A percentile compares a stretch with the other conserved stretches of the same genome.
phyloP scores from a whole-genome alignment of 129 eudicot genomes.

The Smallanthus sonchifolius region DNA sequence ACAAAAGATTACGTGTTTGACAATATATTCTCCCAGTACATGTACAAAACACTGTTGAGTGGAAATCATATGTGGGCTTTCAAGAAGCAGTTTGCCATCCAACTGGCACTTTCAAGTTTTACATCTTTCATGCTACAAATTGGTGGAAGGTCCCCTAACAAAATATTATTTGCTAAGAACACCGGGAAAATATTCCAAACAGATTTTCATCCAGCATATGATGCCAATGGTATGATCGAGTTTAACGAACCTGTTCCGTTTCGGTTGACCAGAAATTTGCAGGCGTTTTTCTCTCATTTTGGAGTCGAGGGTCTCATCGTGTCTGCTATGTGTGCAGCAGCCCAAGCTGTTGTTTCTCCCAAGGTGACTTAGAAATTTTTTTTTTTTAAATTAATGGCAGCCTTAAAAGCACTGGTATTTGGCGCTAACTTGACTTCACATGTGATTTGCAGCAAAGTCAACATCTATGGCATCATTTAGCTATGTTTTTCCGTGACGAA shows the following conservation, averaged over 20 bases:
- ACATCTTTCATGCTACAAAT: constrained; percentile 92
- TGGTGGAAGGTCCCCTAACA: constrained; percentile 97
- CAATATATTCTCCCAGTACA: constrained; percentile 89
- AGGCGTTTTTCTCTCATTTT: constrained; percentile 89
- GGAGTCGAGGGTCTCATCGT: constrained; percentile 94
- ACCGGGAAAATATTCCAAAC: constrained; percentile 96
- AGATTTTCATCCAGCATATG: constrained; percentile 97
- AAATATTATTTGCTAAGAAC: constrained; percentile 86
- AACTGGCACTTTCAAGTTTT: constrained; percentile 93
- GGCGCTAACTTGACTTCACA: not conserved
- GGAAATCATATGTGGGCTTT: constrained; percentile 97
- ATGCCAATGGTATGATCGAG: constrained; percentile 95
- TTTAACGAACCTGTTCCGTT: constrained; percentile 96
- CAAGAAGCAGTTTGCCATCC: constrained; percentile 95
- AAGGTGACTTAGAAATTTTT: constrained; percentile 38
- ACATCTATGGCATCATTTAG: constrained; percentile 92
- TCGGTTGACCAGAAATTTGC: constrained; percentile 88
- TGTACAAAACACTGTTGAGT: constrained; percentile 79
- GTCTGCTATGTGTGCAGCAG: constrained; percentile 95
- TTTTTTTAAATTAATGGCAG: not conserved
- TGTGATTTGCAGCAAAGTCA: constrained; percentile 77
- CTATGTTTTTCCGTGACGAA: constrained; percentile 99
- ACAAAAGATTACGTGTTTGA: constrained; percentile 69
- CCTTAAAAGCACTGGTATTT: not conserved
- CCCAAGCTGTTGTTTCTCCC: constrained; percentile 94